A percentile compares a stretch with the other conserved stretches of the same genome.
phyloP scores from a whole-genome alignment of 495 filamentous ascomycete genomes.

The Penicillium desertorum region DNA sequence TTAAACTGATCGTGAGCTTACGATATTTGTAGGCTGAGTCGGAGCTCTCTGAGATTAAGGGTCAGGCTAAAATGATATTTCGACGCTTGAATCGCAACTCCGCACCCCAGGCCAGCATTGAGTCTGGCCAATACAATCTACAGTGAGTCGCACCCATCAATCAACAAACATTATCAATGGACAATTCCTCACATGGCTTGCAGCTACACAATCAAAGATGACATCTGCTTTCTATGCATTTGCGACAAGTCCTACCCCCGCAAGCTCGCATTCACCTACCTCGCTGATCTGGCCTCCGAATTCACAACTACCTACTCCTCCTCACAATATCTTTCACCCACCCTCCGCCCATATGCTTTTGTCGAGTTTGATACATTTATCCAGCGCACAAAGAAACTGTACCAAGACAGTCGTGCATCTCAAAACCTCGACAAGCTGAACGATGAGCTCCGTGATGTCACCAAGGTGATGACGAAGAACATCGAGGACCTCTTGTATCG shows the following conservation, averaged over 20 bases:
- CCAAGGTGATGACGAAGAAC: conserved; percentile 99
- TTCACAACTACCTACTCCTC: conserved; percentile 83
- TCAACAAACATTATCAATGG: conserved; percentile 2
- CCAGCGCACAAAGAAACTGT: conserved; percentile 85
- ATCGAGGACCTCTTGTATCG: conserved; percentile 97
- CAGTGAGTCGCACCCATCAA: conserved; percentile 58
- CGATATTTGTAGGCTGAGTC: conserved; percentile 56
- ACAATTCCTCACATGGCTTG: conserved; percentile 5
- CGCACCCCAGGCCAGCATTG: conserved; percentile 89
- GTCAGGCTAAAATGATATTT: conserved; percentile 85
- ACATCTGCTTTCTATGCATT: conserved; percentile 88
- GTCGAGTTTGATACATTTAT: conserved; percentile 99
- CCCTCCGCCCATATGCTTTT: conserved; percentile 88
- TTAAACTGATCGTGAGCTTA: neutral
- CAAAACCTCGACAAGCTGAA: conserved; percentile 86
- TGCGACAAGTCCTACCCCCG: conserved; percentile 92
- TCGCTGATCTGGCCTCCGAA: conserved; percentile 84
- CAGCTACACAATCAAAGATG: conserved; percentile 81
- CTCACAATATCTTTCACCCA: conserved; percentile 68
- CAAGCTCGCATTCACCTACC: conserved; percentile 98
- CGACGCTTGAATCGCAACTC: conserved; percentile 81
- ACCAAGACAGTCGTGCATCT: conserved; percentile 87
- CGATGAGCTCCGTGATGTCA: conserved; percentile 95
- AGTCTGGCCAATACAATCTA: conserved; percentile 78
- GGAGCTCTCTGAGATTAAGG: conserved; percentile 83